These are phyloP conservation scores for Hypoxylon sp. DNA, from an alignment of 2,329 filamentous ascomycete species.

Conservation along the genomic window DNA sequence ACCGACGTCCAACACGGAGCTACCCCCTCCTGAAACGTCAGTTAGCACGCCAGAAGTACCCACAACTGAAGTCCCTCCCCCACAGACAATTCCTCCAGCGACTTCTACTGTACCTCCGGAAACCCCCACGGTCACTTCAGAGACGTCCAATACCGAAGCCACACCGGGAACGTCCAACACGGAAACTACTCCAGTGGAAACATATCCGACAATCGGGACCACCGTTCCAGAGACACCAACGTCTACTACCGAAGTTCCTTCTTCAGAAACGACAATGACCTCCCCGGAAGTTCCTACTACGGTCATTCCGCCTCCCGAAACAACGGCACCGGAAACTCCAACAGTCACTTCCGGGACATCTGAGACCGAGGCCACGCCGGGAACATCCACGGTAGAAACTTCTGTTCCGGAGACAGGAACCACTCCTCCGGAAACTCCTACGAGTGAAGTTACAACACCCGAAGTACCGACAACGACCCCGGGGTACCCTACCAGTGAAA, in stretches of 20 bases:
- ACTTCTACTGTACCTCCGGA: not conserved
- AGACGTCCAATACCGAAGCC: not conserved
- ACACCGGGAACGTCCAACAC: not conserved
- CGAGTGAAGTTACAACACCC: slow-evolving; percentile 1
- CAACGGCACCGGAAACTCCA: not conserved
- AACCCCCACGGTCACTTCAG: not conserved
- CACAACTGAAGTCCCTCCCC: not conserved
- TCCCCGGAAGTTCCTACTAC: too few species aligned
- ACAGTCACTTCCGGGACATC: not conserved
- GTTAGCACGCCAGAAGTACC: not conserved
- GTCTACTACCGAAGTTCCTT: too few species aligned
- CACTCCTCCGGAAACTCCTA: not conserved
- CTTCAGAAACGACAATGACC: too few species aligned
- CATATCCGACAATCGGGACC: not conserved
- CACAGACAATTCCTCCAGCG: not conserved
- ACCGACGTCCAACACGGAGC: not conserved
- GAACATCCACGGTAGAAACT: not conserved
- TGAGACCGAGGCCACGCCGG: not conserved
- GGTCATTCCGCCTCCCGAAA: too few species aligned
- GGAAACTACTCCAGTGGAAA: not conserved
- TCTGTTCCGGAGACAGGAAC: not conserved
- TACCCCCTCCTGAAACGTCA: not conserved
- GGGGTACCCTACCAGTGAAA: not conserved
- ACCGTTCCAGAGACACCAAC: not conserved
- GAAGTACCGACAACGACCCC: slow-evolving; percentile 3